A percentile compares a stretch with the other conserved stretches of the same genome.
Conservation (phyloP, 2,329 filamentous ascomycete species). For the Pyrenochaeta sp. region DNA sequence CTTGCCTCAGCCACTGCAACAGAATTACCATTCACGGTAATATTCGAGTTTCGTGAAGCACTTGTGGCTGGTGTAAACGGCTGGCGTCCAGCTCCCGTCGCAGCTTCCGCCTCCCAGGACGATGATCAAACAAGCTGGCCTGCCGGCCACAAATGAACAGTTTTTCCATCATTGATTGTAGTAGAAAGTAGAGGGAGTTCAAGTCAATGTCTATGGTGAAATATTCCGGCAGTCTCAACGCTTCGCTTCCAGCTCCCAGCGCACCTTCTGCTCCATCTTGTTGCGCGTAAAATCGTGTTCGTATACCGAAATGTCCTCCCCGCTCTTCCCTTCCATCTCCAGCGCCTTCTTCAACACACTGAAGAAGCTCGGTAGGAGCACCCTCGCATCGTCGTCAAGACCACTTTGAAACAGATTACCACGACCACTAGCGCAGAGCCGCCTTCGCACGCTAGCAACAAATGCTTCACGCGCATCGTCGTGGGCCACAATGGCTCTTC, state of each 20-base stretch:
- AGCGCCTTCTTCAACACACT: conserved; percentile 29
- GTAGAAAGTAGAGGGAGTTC: not conserved
- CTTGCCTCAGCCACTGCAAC: too few relatives aligned
- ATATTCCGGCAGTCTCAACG: not conserved
- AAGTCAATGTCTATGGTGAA: not conserved
- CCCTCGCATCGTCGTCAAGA: conserved; percentile 18
- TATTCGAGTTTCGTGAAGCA: too few relatives aligned
- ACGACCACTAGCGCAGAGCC: conserved; percentile 28
- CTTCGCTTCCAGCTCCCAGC: conserved; percentile 24
- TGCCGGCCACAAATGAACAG: too few relatives aligned
- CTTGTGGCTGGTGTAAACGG: too few relatives aligned
- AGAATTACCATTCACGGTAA: too few relatives aligned
- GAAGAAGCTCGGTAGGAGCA: conserved; percentile 39
- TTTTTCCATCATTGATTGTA: not conserved
- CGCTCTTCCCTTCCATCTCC: conserved; percentile 20
- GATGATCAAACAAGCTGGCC: too few relatives aligned
- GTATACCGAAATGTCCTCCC: conserved; percentile 22
- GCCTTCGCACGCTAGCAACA: conserved; percentile 18
- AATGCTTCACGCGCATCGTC: conserved; percentile 21
- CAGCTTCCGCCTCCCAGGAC: too few relatives aligned
- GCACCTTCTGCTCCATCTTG: conserved; percentile 30
- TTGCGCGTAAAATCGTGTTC: conserved; percentile 35
- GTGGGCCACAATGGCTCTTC: conserved; percentile 11
- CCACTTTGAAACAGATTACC: conserved; percentile 34
- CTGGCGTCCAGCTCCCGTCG: too few relatives aligned